Conservation (phyloP, 805 yeast species). For the Wickerhamomyces kurtzmanii region DNA sequence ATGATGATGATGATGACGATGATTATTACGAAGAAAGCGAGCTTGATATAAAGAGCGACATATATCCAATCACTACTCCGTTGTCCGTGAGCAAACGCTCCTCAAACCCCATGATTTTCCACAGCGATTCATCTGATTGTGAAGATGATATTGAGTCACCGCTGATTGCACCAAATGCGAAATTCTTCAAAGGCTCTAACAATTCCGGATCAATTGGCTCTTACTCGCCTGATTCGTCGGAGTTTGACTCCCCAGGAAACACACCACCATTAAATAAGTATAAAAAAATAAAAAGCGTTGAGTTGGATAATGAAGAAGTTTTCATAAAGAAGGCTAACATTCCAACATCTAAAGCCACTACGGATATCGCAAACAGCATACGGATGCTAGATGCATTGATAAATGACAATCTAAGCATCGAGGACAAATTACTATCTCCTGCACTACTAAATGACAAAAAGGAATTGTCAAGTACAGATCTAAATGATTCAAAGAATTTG, state of each 20-base stretch:
- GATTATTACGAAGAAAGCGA: conserved; percentile 1
- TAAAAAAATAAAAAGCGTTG: conserved; percentile 7
- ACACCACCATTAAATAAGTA: conserved; percentile 10
- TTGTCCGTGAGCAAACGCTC: conserved; percentile 10
- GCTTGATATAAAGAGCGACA: conserved; percentile 7
- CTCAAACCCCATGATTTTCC: conserved; percentile 1
- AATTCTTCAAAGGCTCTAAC: conserved; percentile 19
- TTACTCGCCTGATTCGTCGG: conserved; percentile 35
- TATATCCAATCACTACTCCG: conserved; percentile 14
- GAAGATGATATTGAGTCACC: conserved; percentile 9
- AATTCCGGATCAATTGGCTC: conserved; percentile 33
- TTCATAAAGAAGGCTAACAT: conserved; percentile 16
- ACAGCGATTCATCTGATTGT: conserved; percentile 9
- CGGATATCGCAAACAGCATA: conserved; percentile 28
- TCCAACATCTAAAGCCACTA: conserved; percentile 30
- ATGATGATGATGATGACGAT: conserved; percentile 18
- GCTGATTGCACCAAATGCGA: conserved; percentile 16
- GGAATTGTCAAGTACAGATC: too few species aligned
- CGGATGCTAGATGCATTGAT: conserved; percentile 22
- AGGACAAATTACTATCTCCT: conserved; percentile 11
- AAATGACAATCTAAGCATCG: conserved; percentile 12
- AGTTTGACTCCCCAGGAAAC: conserved; percentile 28
- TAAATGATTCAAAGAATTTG: conserved; percentile 9
- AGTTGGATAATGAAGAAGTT: conserved; percentile 7
- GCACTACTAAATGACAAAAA: conserved; percentile 7